These are phyloP conservation scores for Phaseolus coccineus DNA, from an alignment of 331 rosid genomes.

Conservation along the genomic window DNA sequence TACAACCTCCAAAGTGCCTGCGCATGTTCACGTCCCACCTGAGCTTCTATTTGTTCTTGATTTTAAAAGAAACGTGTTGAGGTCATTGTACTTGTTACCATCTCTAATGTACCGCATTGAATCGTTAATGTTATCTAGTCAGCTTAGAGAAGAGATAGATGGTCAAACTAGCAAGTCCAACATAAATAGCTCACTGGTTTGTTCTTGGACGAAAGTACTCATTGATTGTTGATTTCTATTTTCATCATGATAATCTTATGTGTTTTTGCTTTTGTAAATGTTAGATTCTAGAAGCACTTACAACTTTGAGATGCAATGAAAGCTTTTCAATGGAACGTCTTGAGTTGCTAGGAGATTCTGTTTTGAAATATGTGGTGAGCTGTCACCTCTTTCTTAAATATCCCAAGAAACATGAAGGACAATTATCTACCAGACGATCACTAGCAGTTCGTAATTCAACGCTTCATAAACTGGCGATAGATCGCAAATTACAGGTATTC, in stretches of 20 bases:
- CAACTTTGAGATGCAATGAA: slow-evolving; percentile 82
- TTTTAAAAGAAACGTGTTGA: slow-evolving; percentile 64
- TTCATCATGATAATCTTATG: slow-evolving; percentile 34
- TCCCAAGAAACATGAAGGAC: slow-evolving; percentile 83
- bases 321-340: slow-evolving; percentile 90
- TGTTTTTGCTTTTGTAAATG: slow-evolving; percentile 26
- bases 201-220: slow-evolving; percentile 42
- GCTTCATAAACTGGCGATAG: slow-evolving; percentile 72
- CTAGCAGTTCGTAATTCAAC: slow-evolving; percentile 70
- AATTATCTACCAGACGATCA: slow-evolving; percentile 59
- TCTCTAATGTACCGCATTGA: slow-evolving; percentile 87
- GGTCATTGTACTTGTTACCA: slow-evolving; percentile 83
- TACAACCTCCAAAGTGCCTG: slow-evolving; percentile 55
- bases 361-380: slow-evolving; percentile 81
- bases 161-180: slow-evolving; percentile 48
- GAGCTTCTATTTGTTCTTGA: slow-evolving; percentile 76
- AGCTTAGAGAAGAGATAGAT: slow-evolving; percentile 81
- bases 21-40: slow-evolving; percentile 83
- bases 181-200: slow-evolving; percentile 76
- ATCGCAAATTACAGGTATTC: slow-evolving; percentile 75
- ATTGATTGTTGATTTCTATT: slow-evolving; percentile 11
- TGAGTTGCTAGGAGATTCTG: slow-evolving; percentile 96
- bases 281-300: slow-evolving; percentile 90
- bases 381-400: slow-evolving; percentile 85
- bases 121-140: slow-evolving; percentile 86